Evolutionary conservation across 2,329 filamentous ascomycete species (phyloP).

Genomic region (Chalara sp.): DNA sequence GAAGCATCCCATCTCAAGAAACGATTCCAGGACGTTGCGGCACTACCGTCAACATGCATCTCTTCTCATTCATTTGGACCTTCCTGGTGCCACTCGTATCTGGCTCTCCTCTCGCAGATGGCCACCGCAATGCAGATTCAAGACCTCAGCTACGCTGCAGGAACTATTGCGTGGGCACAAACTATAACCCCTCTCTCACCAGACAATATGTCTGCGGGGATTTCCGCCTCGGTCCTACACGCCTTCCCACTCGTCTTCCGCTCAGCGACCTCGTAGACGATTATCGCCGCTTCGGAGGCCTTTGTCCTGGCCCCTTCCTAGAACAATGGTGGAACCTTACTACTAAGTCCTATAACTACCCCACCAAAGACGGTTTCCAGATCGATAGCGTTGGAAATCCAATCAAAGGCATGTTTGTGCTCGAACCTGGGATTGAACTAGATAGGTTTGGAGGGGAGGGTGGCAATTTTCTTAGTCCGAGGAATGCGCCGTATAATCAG

Average conservation of each 20-base stretch:
- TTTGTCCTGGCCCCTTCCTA: constrained; percentile 36
- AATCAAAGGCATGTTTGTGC: constrained; percentile 35
- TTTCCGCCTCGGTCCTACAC: constrained; percentile 30
- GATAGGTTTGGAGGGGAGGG: constrained; percentile 42
- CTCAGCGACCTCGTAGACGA: constrained; percentile 24
- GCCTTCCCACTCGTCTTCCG: constrained; percentile 27
- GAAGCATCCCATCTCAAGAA: no score
- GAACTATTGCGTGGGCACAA: constrained; percentile 28
- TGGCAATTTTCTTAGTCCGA: constrained; percentile 36
- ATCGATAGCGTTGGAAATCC: constrained; percentile 27
- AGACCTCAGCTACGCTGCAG: no score
- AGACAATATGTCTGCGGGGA: constrained; percentile 32
- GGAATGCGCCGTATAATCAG: constrained; percentile 40
- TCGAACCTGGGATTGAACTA: constrained; percentile 35
- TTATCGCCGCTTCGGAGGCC: constrained; percentile 33
- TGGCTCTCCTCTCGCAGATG: no score
- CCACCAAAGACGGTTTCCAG: constrained; percentile 35
- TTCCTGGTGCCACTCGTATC: no score
- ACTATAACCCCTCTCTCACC: constrained; percentile 14
- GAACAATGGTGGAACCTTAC: constrained; percentile 25
- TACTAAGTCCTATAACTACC: constrained; percentile 30
- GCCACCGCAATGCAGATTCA: no score
- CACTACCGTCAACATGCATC: no score
- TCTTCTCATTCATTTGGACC: no score
- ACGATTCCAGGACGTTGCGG: no score